Evolutionary conservation across 2,329 filamentous ascomycete genomes (phyloP).

Genomic region (Tolypocladium endophyticum): DNA sequence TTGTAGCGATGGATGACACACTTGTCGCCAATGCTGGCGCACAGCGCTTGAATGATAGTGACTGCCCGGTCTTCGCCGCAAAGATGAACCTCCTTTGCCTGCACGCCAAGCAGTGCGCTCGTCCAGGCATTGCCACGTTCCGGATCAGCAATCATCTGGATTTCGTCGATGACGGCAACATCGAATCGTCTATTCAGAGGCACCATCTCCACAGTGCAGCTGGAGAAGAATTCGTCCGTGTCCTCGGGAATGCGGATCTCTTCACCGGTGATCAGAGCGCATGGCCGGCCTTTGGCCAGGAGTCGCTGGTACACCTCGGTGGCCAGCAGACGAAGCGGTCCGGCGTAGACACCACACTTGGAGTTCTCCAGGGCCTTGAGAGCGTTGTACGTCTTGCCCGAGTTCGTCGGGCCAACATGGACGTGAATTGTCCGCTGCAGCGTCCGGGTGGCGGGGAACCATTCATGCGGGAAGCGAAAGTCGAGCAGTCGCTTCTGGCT

Average conservation of each 20-base stretch:
- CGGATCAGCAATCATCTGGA: constrained; percentile 83
- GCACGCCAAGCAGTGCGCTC: constrained; percentile 74
- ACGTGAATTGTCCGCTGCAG: constrained; percentile 78
- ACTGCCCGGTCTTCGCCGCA: constrained; percentile 84
- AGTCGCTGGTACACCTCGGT: constrained; percentile 93
- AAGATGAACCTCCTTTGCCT: constrained; percentile 81
- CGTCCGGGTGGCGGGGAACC: constrained; percentile 76
- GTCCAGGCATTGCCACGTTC: constrained; percentile 93
- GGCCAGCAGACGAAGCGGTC: constrained; percentile 77
- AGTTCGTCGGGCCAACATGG: constrained; percentile 95
- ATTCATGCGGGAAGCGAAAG: constrained; percentile 80
- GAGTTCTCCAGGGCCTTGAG: constrained; percentile 72
- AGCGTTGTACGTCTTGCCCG: constrained; percentile 94
- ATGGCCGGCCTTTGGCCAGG: constrained; percentile 63
- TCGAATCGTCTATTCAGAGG: constrained; percentile 52
- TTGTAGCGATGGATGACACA: constrained; percentile 75
- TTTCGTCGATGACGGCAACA: constrained; percentile 94
- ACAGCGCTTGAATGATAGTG: constrained; percentile 66
- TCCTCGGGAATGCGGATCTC: constrained; percentile 63
- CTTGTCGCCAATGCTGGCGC: constrained; percentile 69
- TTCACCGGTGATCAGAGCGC: constrained; percentile 82
- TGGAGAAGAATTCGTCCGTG: constrained; percentile 51
- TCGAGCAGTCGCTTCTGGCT: constrained; percentile 63
- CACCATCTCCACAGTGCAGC: constrained; percentile 90
- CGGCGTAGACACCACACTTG: constrained; percentile 74